Evolutionary conservation across 371 early-diverging fungal species (phyloP).

Genomic region (Actinomortierella ambigua): DNA sequence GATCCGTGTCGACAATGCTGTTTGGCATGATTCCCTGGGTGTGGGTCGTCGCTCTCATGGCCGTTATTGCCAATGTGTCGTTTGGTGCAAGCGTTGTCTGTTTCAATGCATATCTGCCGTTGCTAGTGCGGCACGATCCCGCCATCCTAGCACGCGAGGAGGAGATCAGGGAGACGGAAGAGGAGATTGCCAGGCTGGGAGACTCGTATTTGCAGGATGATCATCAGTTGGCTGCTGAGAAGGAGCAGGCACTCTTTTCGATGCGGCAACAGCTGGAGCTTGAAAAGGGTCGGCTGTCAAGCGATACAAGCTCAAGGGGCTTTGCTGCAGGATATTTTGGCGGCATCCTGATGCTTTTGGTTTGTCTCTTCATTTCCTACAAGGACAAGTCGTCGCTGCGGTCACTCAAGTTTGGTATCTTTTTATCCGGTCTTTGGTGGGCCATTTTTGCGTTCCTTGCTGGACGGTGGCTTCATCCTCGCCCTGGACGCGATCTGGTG

Average conservation of each 20-base stretch:
- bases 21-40: constrained; percentile 29
- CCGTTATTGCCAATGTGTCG: constrained; percentile 45
- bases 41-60: constrained; percentile 43
- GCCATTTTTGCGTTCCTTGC: constrained; percentile 37
- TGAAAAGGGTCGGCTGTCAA: constrained; percentile 44
- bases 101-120: constrained; percentile 54
- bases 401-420: constrained; percentile 41
- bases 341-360: constrained; percentile 45
- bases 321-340: constrained; percentile 51
- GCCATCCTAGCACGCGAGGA: no score
- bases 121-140: constrained; percentile 46
- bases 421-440: constrained; percentile 50
- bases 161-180: no score
- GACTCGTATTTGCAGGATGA: no score
- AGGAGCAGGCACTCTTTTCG: background rate
- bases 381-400: constrained; percentile 29
- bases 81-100: constrained; percentile 52
- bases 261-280: constrained; percentile 12
- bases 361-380: constrained; percentile 42
- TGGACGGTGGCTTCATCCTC: constrained; percentile 33
- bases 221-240: background rate
- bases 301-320: constrained; percentile 49
- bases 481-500: constrained; percentile 40
- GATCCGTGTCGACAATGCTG: constrained; percentile 37
- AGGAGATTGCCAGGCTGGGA: no score